Base-by-base conservation (phyloP, 2,329 filamentous ascomycete species). In the Plectosphaerella sp. region DNA sequence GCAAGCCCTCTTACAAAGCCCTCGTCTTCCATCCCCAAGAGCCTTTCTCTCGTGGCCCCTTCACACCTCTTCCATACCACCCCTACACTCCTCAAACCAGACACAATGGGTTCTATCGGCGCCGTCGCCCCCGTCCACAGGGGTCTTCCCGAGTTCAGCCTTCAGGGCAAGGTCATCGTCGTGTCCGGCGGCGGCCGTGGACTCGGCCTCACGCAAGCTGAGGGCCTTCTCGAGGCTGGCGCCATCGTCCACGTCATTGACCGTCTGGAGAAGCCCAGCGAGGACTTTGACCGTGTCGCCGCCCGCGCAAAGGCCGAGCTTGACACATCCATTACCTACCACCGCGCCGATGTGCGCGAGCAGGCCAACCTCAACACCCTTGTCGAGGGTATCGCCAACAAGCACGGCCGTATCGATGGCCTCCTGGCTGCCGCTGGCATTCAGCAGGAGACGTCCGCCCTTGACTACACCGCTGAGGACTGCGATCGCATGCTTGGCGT, bases 361-460 rank as follows among this genome's bases (percentile, higher is more conserved):
- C 84, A 86, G 20, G 73, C 77, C 5, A 69, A 76, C 39, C 77
- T 96, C 45, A 86, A 92, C 65, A 74, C 73, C 42, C 78, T 88
- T 49, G 76, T 95, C 47, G 75, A 79, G 57, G 75, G 73, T 11
- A 94, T 96, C 58, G 89, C 84, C 15, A 75, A 83, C 48, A 71
- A 80, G 54, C 82, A 91, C 57, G 87, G 87, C 6, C 82, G 87
- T 15, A 71, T 96, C 55, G 90, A 96, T 64, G 91, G 91, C 0
- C 72, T 96, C 51, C 83, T 96, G 47, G 82, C 82, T 2, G 80
- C 81, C 2, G 82, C 83, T 0, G 83, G 82, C 6, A 88, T 91
- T 61, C 89, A 96, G 71, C 88, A 95, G 69, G 90, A 95, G 71
- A 91, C 84, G 0, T 72, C 89, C 0, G 91, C 92, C 1, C 75